phyloP scores from a whole-genome alignment of 2,329 filamentous ascomycete species.

The Ampelomyces quisqualis region DNA sequence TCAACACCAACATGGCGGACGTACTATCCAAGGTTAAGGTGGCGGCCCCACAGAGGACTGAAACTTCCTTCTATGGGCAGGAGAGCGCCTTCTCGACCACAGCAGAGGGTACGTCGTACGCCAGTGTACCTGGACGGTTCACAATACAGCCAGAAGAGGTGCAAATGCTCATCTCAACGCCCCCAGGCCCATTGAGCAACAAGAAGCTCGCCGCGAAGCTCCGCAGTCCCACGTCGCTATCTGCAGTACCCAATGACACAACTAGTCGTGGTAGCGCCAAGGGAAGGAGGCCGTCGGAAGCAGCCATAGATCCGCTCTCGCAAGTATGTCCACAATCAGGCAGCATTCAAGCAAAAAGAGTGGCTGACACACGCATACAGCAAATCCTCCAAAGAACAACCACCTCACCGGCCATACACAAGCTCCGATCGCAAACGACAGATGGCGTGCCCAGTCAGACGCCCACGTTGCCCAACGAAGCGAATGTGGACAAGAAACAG shows the following conservation, averaged over 20 bases:
- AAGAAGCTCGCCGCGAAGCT: constrained; percentile 33
- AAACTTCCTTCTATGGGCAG: constrained; percentile 32
- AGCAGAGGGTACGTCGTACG: constrained; percentile 27
- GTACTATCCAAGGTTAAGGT: constrained; percentile 48
- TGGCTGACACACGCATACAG: constrained; percentile 35
- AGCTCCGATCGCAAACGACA: constrained; percentile 53
- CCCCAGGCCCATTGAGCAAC: constrained; percentile 25
- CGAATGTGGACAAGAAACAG: constrained; percentile 45
- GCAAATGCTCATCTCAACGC: constrained; percentile 19
- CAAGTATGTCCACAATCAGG: constrained; percentile 54
- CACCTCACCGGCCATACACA: constrained; percentile 60
- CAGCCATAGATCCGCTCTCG: constrained; percentile 65
- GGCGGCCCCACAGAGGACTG: constrained; percentile 44
- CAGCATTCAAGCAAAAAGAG: constrained; percentile 2
- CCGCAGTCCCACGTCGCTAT: constrained; percentile 25
- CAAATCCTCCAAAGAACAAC: constrained; percentile 66
- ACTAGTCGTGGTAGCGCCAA: constrained; percentile 22
- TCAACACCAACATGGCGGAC: constrained; percentile 43
- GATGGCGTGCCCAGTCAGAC: constrained; percentile 35
- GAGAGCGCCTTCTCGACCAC: constrained; percentile 24
- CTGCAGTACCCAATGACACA: constrained; percentile 19
- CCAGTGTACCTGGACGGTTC: not conserved
- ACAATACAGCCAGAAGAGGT: not conserved
- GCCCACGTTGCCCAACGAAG: constrained; percentile 51
- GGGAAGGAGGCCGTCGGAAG: constrained; percentile 31